These are phyloP conservation scores for Suillus bovinus DNA, from an alignment of 768 basidiomycete genomes.

Conservation along the genomic window DNA sequence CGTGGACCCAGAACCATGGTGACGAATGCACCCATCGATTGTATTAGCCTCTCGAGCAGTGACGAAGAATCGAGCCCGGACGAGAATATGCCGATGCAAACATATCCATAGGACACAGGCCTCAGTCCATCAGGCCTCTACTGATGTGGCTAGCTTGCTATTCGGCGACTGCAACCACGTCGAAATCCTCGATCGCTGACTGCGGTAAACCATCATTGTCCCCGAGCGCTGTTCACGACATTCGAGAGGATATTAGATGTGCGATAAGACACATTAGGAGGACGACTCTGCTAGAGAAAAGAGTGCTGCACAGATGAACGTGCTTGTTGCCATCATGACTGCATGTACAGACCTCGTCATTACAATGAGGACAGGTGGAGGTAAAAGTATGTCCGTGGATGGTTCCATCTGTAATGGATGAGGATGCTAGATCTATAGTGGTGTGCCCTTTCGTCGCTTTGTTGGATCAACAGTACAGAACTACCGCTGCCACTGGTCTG, in stretches of 20 bases:
- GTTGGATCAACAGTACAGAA: background rate
- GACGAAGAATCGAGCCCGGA: too few relatives aligned
- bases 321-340: background rate
- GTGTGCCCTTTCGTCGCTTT: background rate
- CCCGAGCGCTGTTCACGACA: too few relatives aligned
- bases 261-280: background rate
- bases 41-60: too few relatives aligned
- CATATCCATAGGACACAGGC: too few relatives aligned
- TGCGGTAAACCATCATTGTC: too few relatives aligned
- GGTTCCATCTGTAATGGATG: background rate
- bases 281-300: background rate
- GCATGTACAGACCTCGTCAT: background rate
- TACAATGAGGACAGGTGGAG: background rate
- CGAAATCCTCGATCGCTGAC: too few relatives aligned
- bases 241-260: too few relatives aligned
- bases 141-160: too few relatives aligned
- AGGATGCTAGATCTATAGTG: background rate
- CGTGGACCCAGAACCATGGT: too few relatives aligned
- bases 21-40: too few relatives aligned
- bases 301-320: background rate
- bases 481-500: background rate
- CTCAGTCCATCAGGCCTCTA: accelerated
- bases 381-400: background rate
- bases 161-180: too few relatives aligned
- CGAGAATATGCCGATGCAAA: too few relatives aligned